phyloP scores from a whole-genome alignment of 768 basidiomycete species.

The Erythrobasidium yunnanense region DNA sequence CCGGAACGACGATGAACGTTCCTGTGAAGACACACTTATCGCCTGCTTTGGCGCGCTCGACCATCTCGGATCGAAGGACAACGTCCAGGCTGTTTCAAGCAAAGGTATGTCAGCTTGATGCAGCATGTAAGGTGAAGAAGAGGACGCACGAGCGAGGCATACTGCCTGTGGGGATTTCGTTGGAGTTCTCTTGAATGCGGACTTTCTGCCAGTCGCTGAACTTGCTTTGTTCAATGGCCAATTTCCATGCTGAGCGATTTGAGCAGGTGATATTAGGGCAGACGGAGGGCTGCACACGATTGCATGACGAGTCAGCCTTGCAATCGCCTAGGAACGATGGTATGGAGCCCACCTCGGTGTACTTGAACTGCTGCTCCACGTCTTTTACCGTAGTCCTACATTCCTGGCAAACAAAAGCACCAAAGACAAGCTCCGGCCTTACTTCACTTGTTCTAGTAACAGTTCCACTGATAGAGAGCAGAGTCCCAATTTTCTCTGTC shows the following conservation, averaged over 20 bases:
- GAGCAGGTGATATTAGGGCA: constrained; percentile 92
- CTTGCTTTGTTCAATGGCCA: constrained; percentile 88
- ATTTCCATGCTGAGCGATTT: constrained; percentile 78
- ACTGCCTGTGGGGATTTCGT: constrained; percentile 93
- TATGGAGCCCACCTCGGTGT: constrained; percentile 63
- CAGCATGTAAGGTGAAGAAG: neutral
- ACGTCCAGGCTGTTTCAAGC: constrained; percentile 67
- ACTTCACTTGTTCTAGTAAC: constrained; percentile 97
- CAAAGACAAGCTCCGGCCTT: constrained; percentile 81
- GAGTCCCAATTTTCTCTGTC: constrained; percentile 83
- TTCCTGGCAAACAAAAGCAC: constrained; percentile 82
- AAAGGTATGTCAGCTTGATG: neutral
- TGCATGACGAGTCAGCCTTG: neutral
- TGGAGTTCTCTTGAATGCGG: constrained; percentile 95
- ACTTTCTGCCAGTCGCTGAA: constrained; percentile 99
- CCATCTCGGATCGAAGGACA: constrained; percentile 84
- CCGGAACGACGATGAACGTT: constrained; percentile 94
- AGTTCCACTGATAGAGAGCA: constrained; percentile 92
- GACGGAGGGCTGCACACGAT: constrained; percentile 57
- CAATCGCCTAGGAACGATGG: neutral
- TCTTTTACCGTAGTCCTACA: constrained; percentile 78
- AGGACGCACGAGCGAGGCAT: constrained; percentile 65
- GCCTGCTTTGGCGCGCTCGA: constrained; percentile 97
- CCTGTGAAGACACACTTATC: constrained; percentile 98
- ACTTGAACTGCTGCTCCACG: constrained; percentile 98